A percentile compares a stretch with the other conserved stretches of the same genome.
These are phyloP conservation scores for Tylopilus plumbeoviolaceoides DNA, from an alignment of 768 basidiomycete species.

Conservation along the genomic window DNA sequence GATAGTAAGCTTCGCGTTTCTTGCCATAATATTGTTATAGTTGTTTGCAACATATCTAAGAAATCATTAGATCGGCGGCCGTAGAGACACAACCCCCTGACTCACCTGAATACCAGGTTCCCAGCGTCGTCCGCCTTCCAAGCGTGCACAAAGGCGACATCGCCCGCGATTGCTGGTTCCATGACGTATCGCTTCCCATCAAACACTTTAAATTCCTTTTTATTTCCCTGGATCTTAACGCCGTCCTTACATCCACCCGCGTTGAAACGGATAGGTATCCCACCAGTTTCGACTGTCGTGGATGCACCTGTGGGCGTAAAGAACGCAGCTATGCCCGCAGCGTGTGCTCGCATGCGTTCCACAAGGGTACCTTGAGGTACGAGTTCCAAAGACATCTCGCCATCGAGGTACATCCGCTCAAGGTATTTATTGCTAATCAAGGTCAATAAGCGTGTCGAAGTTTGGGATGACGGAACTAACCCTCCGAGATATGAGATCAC, in stretches of 20 bases:
- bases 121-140: conserved; percentile 92
- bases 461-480: conserved; percentile 34
- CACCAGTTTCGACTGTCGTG: conserved; percentile 71
- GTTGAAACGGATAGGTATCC: conserved; percentile 74
- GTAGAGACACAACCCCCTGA: not conserved
- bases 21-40: conserved; percentile 80
- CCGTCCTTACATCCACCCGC: conserved; percentile 65
- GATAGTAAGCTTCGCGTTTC: conserved; percentile 82
- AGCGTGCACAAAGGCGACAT: conserved; percentile 78
- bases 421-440: conserved; percentile 72
- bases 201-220: conserved; percentile 71
- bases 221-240: conserved; percentile 63
- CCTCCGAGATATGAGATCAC: conserved; percentile 87
- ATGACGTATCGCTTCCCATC: conserved; percentile 72
- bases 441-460: not conserved
- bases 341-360: conserved; percentile 80
- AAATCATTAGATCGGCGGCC: not conserved
- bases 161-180: conserved; percentile 72
- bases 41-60: conserved; percentile 81
- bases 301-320: conserved; percentile 83
- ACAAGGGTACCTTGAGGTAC: conserved; percentile 90
- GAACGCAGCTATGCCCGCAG: conserved; percentile 84
- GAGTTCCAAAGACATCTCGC: conserved; percentile 79
- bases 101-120: conserved; percentile 80
- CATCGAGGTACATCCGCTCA: conserved; percentile 72